These are phyloP conservation scores for Ustilago crameri DNA, from an alignment of 1,284 basidiomycete species.

Conservation along the genomic window DNA sequence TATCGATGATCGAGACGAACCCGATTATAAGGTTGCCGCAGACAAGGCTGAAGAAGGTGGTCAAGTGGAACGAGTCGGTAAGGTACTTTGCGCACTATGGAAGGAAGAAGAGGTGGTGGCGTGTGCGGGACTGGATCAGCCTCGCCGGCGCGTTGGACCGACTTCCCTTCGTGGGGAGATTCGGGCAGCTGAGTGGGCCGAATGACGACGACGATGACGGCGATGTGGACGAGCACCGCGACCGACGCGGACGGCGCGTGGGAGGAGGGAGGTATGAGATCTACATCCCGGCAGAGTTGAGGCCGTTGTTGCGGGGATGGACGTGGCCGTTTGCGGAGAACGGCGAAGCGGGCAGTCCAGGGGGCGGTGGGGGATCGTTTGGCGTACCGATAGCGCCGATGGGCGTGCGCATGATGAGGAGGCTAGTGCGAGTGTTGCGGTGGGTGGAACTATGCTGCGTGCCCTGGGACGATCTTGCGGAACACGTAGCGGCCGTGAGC, in stretches of 20 bases:
- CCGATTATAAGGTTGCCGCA: constrained; percentile 25
- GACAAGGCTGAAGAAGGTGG: constrained; percentile 38
- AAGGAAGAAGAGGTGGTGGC: constrained; percentile 11
- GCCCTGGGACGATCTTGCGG: constrained; percentile 36
- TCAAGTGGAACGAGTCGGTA: constrained; percentile 47
- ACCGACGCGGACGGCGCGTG: neutral
- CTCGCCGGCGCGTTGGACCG: constrained; percentile 1
- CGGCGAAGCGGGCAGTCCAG: neutral
- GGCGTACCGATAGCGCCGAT: constrained; percentile 1
- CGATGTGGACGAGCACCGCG: too few species aligned
- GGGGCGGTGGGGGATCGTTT: neutral
- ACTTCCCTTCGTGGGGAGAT: constrained; percentile 26
- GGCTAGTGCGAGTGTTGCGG: constrained; percentile 21
- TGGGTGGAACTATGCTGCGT: constrained; percentile 35
- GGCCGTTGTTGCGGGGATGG: constrained; percentile 31
- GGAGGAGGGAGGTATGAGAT: constrained; percentile 22
- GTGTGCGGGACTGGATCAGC: constrained; percentile 6
- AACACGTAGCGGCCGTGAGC: constrained; percentile 38
- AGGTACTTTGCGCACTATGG: constrained; percentile 24
- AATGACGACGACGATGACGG: neutral
- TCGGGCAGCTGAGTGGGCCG: constrained; percentile 10
- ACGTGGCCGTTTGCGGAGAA: constrained; percentile 11
- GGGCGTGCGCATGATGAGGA: constrained; percentile 7
- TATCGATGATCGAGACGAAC: constrained; percentile 37
- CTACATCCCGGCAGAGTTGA: constrained; percentile 21